These are phyloP conservation scores for Globisporangium recalcitrans DNA, from an alignment of 352 stramenopile species.

Conservation along the genomic window DNA sequence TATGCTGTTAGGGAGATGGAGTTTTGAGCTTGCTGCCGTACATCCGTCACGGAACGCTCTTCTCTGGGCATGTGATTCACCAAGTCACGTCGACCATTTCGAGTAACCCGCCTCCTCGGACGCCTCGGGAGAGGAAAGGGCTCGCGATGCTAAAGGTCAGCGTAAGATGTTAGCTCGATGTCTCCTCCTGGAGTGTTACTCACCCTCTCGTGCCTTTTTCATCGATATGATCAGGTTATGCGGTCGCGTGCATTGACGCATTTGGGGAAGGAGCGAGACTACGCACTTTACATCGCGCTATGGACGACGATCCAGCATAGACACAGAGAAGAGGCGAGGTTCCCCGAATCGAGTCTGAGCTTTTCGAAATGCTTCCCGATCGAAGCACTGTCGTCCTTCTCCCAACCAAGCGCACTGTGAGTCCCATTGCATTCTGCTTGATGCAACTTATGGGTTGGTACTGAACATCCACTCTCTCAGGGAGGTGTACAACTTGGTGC, in stretches of 20 bases:
- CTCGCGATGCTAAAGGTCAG: constrained; percentile 58
- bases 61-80: constrained; percentile 45
- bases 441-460: neutral
- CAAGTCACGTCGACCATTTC: constrained; percentile 37
- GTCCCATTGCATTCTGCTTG: neutral
- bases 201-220: neutral
- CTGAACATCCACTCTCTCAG: constrained; percentile 14
- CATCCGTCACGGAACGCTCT: constrained; percentile 64
- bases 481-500: constrained; percentile 27
- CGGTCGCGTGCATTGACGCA: constrained; percentile 52
- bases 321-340: constrained; percentile 1
- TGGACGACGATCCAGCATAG: constrained; percentile 24
- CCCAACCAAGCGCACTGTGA: constrained; percentile 10
- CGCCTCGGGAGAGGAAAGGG: constrained; percentile 43
- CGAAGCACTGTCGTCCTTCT: constrained; percentile 5
- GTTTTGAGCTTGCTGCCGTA: constrained; percentile 72
- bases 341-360: neutral
- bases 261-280: constrained; percentile 63
- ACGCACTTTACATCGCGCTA: constrained; percentile 51
- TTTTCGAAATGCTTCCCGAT: constrained; percentile 11
- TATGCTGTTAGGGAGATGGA: constrained; percentile 31
- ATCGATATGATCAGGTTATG: constrained; percentile 39
- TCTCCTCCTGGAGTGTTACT: neutral
- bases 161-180: neutral
- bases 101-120: constrained; percentile 28